Evolutionary conservation across 768 basidiomycete genomes (phyloP).

Genomic region (Candolleomyces efflorescens): DNA sequence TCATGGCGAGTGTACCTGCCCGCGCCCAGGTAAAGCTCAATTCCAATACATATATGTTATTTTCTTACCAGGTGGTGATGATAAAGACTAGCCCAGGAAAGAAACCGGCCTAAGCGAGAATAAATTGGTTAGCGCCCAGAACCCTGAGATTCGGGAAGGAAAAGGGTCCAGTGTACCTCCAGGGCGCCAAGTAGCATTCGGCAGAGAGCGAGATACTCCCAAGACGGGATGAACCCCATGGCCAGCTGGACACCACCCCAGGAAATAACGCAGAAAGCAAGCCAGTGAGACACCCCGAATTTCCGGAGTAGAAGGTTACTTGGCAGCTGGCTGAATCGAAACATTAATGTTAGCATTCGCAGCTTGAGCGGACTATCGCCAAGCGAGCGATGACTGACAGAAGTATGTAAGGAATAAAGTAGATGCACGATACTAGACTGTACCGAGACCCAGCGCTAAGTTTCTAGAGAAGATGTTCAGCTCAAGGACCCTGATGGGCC

Average conservation of each 20-base stretch:
- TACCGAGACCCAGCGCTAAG: slow-evolving; percentile 36
- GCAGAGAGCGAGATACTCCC: slow-evolving; percentile 36
- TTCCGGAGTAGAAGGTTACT: slow-evolving; percentile 40
- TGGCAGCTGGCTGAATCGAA: slow-evolving; percentile 33
- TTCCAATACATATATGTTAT: background rate
- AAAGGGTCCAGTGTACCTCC: slow-evolving; percentile 26
- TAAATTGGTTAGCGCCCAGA: background rate
- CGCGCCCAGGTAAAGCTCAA: background rate
- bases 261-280: slow-evolving; percentile 37
- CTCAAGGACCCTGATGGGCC: background rate
- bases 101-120: slow-evolving; percentile 38
- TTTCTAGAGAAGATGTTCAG: slow-evolving; percentile 21
- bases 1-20: slow-evolving; percentile 47
- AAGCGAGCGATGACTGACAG: slow-evolving; percentile 26
- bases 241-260: slow-evolving; percentile 42
- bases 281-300: slow-evolving; percentile 37
- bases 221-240: slow-evolving; percentile 44
- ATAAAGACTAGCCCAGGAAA: slow-evolving; percentile 47
- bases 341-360: background rate
- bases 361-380: background rate
- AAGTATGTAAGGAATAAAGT: slow-evolving; percentile 45
- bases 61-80: slow-evolving; percentile 43
- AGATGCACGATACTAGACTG: slow-evolving; percentile 41
- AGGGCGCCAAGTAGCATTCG: slow-evolving; percentile 38
- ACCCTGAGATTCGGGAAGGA: background rate